Evolutionary conservation across 331 rosid species (phyloP), one percentile per base, ranked within the genome.

Genomic region (Dryas integrifolia): DNA sequence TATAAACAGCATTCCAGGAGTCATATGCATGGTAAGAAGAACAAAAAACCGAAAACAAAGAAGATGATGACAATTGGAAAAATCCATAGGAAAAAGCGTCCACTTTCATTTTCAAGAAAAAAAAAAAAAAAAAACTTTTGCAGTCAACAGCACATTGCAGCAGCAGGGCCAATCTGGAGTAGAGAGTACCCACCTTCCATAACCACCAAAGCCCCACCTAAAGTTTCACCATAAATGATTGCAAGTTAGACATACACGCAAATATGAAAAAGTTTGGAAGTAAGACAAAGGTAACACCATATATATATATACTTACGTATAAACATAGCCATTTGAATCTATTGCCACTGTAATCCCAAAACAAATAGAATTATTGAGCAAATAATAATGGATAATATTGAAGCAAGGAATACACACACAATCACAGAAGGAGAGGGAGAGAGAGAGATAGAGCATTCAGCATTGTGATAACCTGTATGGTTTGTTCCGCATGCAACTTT

Each of bases 121-220:
- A 0, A 50, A 15, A 41, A 41, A 15, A 4, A 18, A 53, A 16
- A 6, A 43, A 44, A n/a, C 26, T 15, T 7, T 47, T 14, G 38
- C 3, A 60, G 18, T 14, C 24, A 30, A 60, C 46, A 3, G 26
- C 66, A 39, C 12, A 13, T 39, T 38, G n/a, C 12, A 38, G 3
- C 66, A 41, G 68, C 15, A 63, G 15, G 11, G 50, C 68, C 64
- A 41, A 63, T 63, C 51, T n/a, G 76, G 58, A n/a, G 35, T 47
- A 77, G 61, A 5, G 55, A 61, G 81, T 66, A 85, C 96, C 15
- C 35, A 95, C 99, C 98, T 95, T 89, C 98, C 99, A 72, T 95
- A 92, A 74, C 99, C 98, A 67, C 98, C 98, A 81, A 82, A 89
- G 69, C 99, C 99, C 99, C 99, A 95, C 92, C 99, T 95, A 80